A percentile compares a stretch with the other conserved stretches of the same genome.
Conservation (phyloP, 1,284 basidiomycete species). For the Ustilago cynodontis region DNA sequence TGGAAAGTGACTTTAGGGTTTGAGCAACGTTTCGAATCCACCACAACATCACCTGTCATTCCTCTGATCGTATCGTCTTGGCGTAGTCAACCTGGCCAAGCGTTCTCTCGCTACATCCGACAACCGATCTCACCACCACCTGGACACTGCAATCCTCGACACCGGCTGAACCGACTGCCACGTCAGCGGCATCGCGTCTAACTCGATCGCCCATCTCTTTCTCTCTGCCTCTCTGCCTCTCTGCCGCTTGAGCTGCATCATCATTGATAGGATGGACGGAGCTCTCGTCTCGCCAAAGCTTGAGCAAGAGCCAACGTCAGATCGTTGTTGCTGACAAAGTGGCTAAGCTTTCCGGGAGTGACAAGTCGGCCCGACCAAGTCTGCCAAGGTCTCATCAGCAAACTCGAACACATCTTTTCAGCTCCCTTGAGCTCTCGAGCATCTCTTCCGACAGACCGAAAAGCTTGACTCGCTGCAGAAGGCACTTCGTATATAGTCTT, state of each 20-base stretch:
- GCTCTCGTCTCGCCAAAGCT: background rate
- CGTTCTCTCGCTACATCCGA: background rate
- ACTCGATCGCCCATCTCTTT: background rate
- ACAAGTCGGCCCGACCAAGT: conserved; percentile 8
- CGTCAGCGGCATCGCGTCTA: background rate
- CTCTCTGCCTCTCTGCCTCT: too few relatives aligned
- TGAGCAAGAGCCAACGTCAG: background rate
- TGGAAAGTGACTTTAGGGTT: conserved; percentile 2
- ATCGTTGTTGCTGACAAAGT: background rate
- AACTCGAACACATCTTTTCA: background rate
- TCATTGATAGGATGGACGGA: background rate
- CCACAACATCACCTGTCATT: conserved; percentile 9
- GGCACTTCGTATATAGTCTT: background rate
- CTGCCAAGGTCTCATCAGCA: background rate
- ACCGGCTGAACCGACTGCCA: background rate
- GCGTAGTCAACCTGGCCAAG: background rate
- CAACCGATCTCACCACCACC: conserved; percentile 7
- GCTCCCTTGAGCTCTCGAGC: background rate
- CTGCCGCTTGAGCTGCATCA: background rate
- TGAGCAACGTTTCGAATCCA: conserved; percentile 4
- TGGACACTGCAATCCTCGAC: background rate
- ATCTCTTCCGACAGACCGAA: background rate
- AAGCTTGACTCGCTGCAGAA: background rate
- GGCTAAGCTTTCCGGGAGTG: background rate
- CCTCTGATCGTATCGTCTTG: conserved; percentile 1